Percentiles rank a stretch among this genome's conserved stretches.
These are phyloP conservation scores for Medicago arabica DNA, from an alignment of 306 rosid species.

Conservation along the genomic window DNA sequence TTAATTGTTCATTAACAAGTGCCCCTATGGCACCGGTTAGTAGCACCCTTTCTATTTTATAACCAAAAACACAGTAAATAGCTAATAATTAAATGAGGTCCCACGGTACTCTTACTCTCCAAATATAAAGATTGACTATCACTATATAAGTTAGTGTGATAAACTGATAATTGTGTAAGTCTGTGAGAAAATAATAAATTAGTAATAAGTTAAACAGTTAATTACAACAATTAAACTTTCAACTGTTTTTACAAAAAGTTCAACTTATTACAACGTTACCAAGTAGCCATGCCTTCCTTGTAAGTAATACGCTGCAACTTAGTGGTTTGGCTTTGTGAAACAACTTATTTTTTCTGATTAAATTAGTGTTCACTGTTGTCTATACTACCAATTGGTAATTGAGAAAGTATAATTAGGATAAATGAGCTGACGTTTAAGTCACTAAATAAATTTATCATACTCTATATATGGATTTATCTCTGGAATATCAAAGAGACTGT, in stretches of 20 bases:
- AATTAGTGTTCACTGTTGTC: neutral
- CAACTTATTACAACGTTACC: too few relatives aligned
- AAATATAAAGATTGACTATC: conserved; percentile 6
- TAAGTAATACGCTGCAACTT: too few relatives aligned
- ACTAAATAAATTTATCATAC: neutral
- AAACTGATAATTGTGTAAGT: too few relatives aligned
- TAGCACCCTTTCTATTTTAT: too few relatives aligned
- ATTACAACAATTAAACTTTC: too few relatives aligned
- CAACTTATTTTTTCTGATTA: neutral
- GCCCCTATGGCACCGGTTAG: too few relatives aligned
- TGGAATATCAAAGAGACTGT: neutral
- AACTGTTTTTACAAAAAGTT: too few relatives aligned
- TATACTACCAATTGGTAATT: neutral
- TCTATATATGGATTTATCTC: neutral
- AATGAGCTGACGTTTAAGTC: conserved; percentile 21
- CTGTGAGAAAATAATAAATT: too few relatives aligned
- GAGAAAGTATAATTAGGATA: conserved; percentile 18
- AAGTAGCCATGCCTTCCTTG: too few relatives aligned
- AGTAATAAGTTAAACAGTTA: too few relatives aligned
- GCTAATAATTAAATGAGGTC: conserved; percentile 28
- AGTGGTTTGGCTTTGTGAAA: neutral
- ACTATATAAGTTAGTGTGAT: neutral
- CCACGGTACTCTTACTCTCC: neutral
- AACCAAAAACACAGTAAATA: too few relatives aligned
- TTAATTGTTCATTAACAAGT: too few relatives aligned